phyloP scores from a whole-genome alignment of 768 basidiomycete genomes.

The Boletus pseudopeckii region DNA sequence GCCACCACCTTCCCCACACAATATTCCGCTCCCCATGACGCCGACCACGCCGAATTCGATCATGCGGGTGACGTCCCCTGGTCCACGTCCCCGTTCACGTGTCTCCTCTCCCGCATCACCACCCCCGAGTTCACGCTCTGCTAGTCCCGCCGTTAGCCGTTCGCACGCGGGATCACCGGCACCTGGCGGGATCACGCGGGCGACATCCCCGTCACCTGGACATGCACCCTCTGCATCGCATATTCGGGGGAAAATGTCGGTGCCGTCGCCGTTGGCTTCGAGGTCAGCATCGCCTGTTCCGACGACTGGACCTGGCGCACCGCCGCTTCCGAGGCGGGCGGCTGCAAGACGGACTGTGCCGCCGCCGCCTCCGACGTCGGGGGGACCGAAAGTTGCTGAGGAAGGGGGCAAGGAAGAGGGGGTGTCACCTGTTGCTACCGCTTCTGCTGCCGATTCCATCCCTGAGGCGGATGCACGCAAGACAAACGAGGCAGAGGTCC shows the following conservation, averaged over 20 bases:
- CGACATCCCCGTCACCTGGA: constrained; percentile 14
- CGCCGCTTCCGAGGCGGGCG: constrained; percentile 66
- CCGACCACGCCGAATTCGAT: constrained; percentile 28
- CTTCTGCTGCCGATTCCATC: neutral
- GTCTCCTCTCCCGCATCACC: constrained; percentile 22
- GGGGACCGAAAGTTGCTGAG: neutral
- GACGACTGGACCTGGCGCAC: constrained; percentile 28
- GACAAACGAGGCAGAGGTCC: neutral
- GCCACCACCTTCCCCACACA: constrained; percentile 18
- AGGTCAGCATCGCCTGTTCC: constrained; percentile 37
- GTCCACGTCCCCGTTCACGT: constrained; percentile 35
- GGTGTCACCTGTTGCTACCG: neutral
- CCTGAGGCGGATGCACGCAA: neutral
- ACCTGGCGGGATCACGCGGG: constrained; percentile 5
- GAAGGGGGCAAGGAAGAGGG: constrained; percentile 7
- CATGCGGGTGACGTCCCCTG: constrained; percentile 15
- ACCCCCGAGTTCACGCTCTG: constrained; percentile 33
- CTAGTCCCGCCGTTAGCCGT: constrained; percentile 21
- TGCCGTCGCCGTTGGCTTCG: constrained; percentile 32
- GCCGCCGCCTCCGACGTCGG: constrained; percentile 24
- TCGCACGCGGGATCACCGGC: constrained; percentile 27
- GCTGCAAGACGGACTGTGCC: constrained; percentile 44
- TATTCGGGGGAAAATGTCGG: constrained; percentile 15
- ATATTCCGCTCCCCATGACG: constrained; percentile 23
- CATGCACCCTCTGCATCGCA: neutral